Evolutionary conservation across 73 alveolate genomes (phyloP).

Genomic region (Breviolum minutum): DNA sequence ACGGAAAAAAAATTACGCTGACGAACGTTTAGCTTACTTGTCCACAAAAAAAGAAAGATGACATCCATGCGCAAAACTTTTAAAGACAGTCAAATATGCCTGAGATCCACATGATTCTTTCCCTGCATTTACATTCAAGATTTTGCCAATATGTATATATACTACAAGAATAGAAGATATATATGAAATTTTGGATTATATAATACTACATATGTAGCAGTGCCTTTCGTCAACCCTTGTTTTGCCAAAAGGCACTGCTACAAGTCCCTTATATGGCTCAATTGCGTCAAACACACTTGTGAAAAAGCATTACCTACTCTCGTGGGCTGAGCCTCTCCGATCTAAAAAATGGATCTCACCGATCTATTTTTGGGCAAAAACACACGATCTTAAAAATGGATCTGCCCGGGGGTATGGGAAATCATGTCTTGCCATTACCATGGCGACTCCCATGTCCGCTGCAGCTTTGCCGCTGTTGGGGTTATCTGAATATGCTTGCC

Average conservation of each 20-base stretch:
- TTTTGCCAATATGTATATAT: not conserved
- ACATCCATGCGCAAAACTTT: too few relatives aligned
- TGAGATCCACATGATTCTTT: too few relatives aligned
- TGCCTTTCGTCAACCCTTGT: not conserved
- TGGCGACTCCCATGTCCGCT: too few relatives aligned
- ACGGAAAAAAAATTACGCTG: not conserved
- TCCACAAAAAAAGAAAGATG: too few relatives aligned
- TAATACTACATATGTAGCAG: not conserved
- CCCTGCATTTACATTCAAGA: too few relatives aligned
- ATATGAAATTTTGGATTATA: not conserved
- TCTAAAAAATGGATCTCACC: not conserved
- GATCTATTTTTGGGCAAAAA: not conserved
- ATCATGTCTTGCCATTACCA: too few relatives aligned
- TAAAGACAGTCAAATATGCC: not conserved
- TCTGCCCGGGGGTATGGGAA: not conserved
- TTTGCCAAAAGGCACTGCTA: not conserved
- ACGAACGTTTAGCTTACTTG: too few relatives aligned
- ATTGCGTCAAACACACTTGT: not conserved
- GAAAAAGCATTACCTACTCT: not conserved
- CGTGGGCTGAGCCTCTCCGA: not conserved
- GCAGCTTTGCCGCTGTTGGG: too few relatives aligned
- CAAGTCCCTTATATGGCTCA: not conserved
- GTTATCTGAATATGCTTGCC: too few relatives aligned
- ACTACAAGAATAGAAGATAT: not conserved
- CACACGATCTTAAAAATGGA: not conserved